A percentile compares a stretch with the other conserved stretches of the same genome.
Conservation (phyloP, 768 basidiomycete species). For the Boletus sp. region DNA sequence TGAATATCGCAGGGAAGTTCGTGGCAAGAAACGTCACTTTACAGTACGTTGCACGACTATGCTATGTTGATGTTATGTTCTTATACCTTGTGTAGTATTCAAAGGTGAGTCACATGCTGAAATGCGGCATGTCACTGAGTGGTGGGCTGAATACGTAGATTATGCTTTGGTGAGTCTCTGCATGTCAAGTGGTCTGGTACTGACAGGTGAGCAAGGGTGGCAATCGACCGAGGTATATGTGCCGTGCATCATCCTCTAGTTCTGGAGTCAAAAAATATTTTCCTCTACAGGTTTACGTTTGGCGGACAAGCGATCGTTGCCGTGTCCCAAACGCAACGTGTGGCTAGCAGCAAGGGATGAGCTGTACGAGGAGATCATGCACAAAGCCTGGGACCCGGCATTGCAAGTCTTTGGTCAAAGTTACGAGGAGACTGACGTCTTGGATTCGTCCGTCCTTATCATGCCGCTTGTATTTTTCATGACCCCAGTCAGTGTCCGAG, state of each 20-base stretch:
- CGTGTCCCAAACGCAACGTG: conserved; percentile 65
- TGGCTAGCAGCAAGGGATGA: conserved; percentile 78
- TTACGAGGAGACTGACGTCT: conserved; percentile 77
- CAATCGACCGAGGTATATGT: conserved; percentile 76
- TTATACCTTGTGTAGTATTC: conserved; percentile 53
- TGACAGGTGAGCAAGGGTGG: conserved; percentile 62
- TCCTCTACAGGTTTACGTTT: conserved; percentile 66
- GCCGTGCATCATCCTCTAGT: background rate
- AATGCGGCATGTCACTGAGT: conserved; percentile 4
- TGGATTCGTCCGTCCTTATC: conserved; percentile 87
- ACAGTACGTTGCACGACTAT: conserved; percentile 49
- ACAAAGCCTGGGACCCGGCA: conserved; percentile 77
- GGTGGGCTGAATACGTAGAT: conserved; percentile 42
- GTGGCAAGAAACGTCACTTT: conserved; percentile 80
- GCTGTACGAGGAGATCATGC: conserved; percentile 92
- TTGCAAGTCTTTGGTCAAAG: conserved; percentile 77
- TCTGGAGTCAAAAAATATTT: background rate
- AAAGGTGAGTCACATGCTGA: conserved; percentile 47
- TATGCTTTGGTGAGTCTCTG: conserved; percentile 74
- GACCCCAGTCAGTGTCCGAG: conserved; percentile 53
- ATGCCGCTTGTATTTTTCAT: conserved; percentile 95
- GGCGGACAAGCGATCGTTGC: conserved; percentile 91
- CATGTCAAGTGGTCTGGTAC: background rate
- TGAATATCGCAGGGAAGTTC: conserved; percentile 70
- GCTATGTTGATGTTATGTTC: conserved; percentile 1